Base-by-base conservation (phyloP, 179 eudicot species). In the Patellifolia procumbens region DNA sequence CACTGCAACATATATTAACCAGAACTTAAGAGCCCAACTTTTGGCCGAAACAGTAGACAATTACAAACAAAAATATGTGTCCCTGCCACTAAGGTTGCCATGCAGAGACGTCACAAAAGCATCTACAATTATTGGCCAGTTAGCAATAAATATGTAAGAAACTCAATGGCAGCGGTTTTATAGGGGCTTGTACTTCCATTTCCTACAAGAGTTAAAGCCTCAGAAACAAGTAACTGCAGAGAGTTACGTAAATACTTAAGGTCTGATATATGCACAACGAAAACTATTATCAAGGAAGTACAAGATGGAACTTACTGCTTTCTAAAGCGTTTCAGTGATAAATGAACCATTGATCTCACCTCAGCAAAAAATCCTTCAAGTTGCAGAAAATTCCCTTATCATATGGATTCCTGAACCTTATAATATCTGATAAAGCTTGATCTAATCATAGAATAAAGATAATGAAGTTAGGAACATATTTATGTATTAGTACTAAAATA, bases 391-490 rank as follows among this genome's bases (percentile, higher is more conserved):
- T 56, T 42, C 93, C 97, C 53, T 86, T 83, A 85, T 89, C 49
- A 75, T 92, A 86, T 26, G 97, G 97, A 82, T 92, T 92, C 31
- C 39, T 83, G 63, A 86, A 92, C 75, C 70, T 81, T 62, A 68
- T 70, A 56, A 68, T 70, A 56, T 62, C 81, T 26, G 58, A n/a
- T 12, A 37, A 65, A 70, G 86, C 60, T 74, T 76, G 77, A 71
- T 85, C 97, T 89, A 83, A 76, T 74, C 51, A 61, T 58, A 26
- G 22, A 61, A 53, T 19, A 52, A 53, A 9, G 12, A 70, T 31
- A 46, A 70, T 19, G 2, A 16, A 32, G 35, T 70, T 48, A 49
- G 43, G 9, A 58, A 70, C 17, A 26, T 1, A 13, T 17, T 16
- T 56, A 15, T 32, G 43, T 10, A 62, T 60, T 45, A 20, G 46